Percentiles rank a stretch among this genome's conserved stretches.
Evolutionary conservation across 371 early-diverging fungal species (phyloP).

Genomic region (Actinomortierella wolfii): DNA sequence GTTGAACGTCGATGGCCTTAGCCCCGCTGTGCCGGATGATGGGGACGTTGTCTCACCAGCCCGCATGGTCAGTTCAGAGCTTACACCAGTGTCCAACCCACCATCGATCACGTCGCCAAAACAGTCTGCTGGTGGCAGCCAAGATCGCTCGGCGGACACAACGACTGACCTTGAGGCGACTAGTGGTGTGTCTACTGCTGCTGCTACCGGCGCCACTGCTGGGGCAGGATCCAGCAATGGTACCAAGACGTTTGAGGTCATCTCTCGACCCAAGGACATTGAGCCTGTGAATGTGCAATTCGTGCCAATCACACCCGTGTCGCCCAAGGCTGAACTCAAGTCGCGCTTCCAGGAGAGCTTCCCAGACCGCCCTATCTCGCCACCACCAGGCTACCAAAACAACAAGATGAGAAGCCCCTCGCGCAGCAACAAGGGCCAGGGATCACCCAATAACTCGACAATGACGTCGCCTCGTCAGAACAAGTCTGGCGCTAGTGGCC

Average conservation of each 20-base stretch:
- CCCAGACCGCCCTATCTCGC: slow-evolving; percentile 30
- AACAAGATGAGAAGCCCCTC: no score
- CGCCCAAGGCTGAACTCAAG: slow-evolving; percentile 18
- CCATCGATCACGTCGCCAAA: slow-evolving; percentile 20
- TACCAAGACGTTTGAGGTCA: slow-evolving; percentile 16
- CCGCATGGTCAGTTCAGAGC: slow-evolving; percentile 8
- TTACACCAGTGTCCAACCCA: slow-evolving; percentile 35
- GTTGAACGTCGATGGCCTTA: slow-evolving; percentile 1
- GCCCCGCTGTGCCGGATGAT: background rate
- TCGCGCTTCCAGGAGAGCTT: slow-evolving; percentile 35
- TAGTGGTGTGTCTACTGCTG: no score
- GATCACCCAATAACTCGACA: background rate
- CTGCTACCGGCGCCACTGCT: no score
- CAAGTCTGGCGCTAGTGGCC: slow-evolving; percentile 7
- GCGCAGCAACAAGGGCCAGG: no score
- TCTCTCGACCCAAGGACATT: slow-evolving; percentile 24
- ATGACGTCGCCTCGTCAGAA: slow-evolving; percentile 18
- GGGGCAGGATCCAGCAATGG: no score
- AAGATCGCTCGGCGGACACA: no score
- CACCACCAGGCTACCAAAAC: slow-evolving; percentile 15
- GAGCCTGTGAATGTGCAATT: slow-evolving; percentile 21
- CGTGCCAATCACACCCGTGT: slow-evolving; percentile 5
- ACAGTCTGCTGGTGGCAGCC: no score
- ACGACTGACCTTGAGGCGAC: no score
- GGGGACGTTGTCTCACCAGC: background rate